Conservation (phyloP, 805 yeast genomes). For the Yarrowia divulgata region DNA sequence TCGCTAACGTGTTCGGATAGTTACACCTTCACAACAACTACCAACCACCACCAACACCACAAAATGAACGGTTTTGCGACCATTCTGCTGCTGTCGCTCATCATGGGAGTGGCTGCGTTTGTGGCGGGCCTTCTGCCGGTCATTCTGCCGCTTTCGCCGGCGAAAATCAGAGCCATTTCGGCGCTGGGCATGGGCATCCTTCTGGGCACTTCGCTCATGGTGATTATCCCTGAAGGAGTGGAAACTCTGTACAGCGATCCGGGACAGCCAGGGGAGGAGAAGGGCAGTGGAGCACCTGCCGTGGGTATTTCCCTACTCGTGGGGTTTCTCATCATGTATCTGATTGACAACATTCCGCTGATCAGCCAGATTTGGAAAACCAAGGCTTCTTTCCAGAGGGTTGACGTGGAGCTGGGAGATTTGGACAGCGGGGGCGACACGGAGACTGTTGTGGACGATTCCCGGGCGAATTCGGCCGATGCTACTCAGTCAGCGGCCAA, state of each 20-base stretch:
- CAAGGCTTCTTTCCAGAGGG: not conserved
- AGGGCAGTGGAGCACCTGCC: conserved; percentile 40
- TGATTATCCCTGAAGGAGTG: conserved; percentile 73
- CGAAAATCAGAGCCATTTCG: conserved; percentile 54
- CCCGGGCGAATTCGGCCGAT: not conserved
- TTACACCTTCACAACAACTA: not conserved
- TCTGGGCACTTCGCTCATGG: conserved; percentile 63
- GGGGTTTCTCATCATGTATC: conserved; percentile 64
- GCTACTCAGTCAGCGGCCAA: not conserved
- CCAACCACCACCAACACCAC: not conserved
- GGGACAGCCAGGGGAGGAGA: conserved; percentile 38
- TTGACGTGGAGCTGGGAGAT: conserved; percentile 29
- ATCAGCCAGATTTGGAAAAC: conserved; percentile 12
- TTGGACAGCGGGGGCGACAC: not conserved
- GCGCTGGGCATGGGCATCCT: conserved; percentile 66
- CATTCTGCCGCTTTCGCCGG: conserved; percentile 26
- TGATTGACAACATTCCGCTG: conserved; percentile 55
- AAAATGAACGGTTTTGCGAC: conserved; percentile 30
- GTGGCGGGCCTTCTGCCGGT: conserved; percentile 46
- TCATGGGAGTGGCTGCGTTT: conserved; percentile 44
- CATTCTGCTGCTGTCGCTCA: conserved; percentile 41
- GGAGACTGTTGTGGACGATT: conserved; percentile 5
- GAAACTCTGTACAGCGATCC: conserved; percentile 52
- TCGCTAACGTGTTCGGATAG: conserved; percentile 18
- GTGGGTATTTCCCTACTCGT: conserved; percentile 59